These are phyloP conservation scores for Meyerozyma athensensis DNA, from an alignment of 1,139 yeast species.

Conservation along the genomic window DNA sequence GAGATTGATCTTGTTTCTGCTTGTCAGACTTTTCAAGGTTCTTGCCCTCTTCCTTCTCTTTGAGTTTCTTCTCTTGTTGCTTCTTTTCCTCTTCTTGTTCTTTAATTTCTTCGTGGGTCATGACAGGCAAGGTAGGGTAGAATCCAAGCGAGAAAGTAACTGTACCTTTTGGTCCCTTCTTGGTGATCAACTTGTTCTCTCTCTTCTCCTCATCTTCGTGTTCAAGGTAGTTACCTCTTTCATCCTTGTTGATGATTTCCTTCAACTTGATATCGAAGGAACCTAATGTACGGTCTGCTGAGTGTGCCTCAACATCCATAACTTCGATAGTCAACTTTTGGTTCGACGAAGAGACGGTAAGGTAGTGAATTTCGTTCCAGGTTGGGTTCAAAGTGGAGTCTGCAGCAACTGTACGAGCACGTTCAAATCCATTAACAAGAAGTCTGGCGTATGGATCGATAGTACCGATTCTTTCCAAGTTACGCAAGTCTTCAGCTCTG, in stretches of 20 bases:
- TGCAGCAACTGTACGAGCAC: conserved; percentile 71
- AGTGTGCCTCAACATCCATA: conserved; percentile 79
- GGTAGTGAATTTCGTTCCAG: conserved; percentile 80
- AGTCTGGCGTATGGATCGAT: conserved; percentile 89
- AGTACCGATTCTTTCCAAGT: conserved; percentile 83
- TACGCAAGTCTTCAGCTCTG: conserved; percentile 69
- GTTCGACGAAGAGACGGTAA: conserved; percentile 74
- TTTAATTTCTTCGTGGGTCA: conserved; percentile 66
- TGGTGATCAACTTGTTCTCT: conserved; percentile 58
- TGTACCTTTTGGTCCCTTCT: conserved; percentile 77
- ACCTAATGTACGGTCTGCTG: conserved; percentile 84
- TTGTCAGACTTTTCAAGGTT: conserved; percentile 19
- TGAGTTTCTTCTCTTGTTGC: conserved; percentile 19
- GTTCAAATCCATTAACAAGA: conserved; percentile 69
- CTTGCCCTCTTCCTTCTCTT: conserved; percentile 18
- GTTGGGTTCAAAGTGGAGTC: conserved; percentile 72
- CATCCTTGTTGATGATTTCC: conserved; percentile 65
- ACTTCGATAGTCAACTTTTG: conserved; percentile 82
- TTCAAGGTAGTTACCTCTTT: conserved; percentile 61
- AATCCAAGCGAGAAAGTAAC: conserved; percentile 71
- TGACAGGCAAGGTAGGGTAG: conserved; percentile 75
- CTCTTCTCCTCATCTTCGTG: conserved; percentile 53
- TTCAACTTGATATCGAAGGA: conserved; percentile 64
- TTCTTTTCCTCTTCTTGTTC: conserved; percentile 45
- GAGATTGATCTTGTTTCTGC: conserved; percentile 10